phyloP scores from a whole-genome alignment of 257 asterid species.

The Oldenlandia corymbosa region DNA sequence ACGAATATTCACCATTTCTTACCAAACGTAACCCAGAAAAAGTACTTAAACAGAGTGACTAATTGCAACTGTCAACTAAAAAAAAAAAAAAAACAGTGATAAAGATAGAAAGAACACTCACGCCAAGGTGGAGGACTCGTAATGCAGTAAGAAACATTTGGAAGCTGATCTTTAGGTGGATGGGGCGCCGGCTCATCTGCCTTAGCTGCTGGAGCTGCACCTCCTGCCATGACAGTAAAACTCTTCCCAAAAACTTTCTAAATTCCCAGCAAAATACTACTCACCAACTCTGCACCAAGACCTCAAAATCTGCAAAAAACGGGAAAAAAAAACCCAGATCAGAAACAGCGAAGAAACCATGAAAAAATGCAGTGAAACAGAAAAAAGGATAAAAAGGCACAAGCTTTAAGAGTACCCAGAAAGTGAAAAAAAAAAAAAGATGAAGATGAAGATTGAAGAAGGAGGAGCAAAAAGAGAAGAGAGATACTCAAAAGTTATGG shows the following conservation, averaged over 20 bases:
- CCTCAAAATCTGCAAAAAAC: slow-evolving; percentile 24
- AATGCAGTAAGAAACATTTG: slow-evolving; percentile 81
- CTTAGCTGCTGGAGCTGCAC: slow-evolving; percentile 40
- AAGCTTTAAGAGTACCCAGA: slow-evolving; percentile 25
- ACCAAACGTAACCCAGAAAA: slow-evolving; percentile 5
- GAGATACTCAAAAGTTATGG: background rate
- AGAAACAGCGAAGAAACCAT: slow-evolving; percentile 16
- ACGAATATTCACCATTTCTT: background rate
- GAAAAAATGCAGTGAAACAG: slow-evolving; percentile 24
- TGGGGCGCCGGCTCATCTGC: slow-evolving; percentile 73
- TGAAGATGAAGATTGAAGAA: background rate
- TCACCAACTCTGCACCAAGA: slow-evolving; percentile 18
- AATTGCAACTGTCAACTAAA: background rate
- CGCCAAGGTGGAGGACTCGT: slow-evolving; percentile 99
- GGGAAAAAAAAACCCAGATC: slow-evolving; percentile 22
- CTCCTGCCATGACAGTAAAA: slow-evolving; percentile 57
- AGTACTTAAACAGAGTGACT: background rate
- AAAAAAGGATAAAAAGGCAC: slow-evolving; percentile 19
- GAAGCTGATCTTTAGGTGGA: slow-evolving; percentile 81
- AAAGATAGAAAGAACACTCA: too few species aligned
- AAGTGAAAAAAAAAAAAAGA: slow-evolving; percentile 15
- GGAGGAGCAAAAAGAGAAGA: background rate
- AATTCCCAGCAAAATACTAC: background rate
- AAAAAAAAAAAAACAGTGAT: background rate
- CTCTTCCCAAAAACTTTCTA: slow-evolving; percentile 15